Conservation (phyloP, 2,329 filamentous ascomycete species). For the Ceratocystis alfenasii region DNA sequence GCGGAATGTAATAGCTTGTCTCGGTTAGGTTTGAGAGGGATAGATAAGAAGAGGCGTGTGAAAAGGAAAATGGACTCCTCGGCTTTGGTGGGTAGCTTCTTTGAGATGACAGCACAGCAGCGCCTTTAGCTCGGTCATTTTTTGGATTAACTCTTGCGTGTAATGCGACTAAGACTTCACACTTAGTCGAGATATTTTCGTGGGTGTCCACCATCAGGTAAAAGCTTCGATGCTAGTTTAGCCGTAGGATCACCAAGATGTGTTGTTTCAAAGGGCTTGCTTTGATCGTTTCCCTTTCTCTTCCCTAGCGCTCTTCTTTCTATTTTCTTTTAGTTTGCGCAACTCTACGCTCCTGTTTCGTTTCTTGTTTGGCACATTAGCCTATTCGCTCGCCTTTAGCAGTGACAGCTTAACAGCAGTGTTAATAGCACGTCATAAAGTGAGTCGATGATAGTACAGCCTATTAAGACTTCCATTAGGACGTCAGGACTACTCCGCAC, state of each 20-base stretch:
- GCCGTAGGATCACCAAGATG: too few species aligned
- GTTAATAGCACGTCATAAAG: constrained; percentile 2
- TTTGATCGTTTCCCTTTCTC: neutral
- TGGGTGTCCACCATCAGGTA: too few species aligned
- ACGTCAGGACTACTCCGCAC: neutral
- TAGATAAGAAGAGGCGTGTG: neutral
- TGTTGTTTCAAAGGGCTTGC: neutral
- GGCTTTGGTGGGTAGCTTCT: neutral
- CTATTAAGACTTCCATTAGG: neutral
- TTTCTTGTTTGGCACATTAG: constrained; percentile 1
- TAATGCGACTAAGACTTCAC: neutral
- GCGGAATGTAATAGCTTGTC: neutral
- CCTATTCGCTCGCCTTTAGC: neutral
- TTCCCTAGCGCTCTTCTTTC: neutral
- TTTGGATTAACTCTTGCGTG: neutral
- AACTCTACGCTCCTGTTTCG: neutral
- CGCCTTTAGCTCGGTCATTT: neutral
- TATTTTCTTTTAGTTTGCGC: neutral
- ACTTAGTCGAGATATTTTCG: too few species aligned
- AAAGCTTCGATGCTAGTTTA: too few species aligned
- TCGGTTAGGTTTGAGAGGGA: neutral
- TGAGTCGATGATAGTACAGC: neutral
- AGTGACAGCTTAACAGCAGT: neutral
- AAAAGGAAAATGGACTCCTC: neutral
- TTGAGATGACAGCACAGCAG: neutral